These are phyloP conservation scores for Saccharomycopsis oosterbeekiorum DNA, from an alignment of 805 yeast genomes.

Conservation along the genomic window DNA sequence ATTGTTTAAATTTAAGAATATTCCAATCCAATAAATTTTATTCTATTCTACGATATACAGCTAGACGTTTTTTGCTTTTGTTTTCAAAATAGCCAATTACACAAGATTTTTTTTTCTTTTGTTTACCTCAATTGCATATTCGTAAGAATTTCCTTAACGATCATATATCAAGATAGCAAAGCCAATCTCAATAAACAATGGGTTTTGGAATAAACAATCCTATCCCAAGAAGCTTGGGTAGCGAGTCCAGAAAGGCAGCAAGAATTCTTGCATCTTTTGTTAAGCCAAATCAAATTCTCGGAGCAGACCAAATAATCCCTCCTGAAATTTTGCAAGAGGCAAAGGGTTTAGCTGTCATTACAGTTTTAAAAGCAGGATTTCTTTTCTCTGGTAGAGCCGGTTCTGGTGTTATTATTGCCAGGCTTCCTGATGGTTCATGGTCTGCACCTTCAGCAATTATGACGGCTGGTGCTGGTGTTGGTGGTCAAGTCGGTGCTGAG, in stretches of 20 bases:
- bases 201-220: slow-evolving; percentile 75
- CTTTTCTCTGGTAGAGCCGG: slow-evolving; percentile 96
- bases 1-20: no score
- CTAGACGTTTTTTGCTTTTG: no score
- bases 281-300: slow-evolving; percentile 88
- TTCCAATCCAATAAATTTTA: no score
- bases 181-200: slow-evolving; percentile 29
- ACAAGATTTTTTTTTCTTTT: neutral
- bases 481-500: slow-evolving; percentile 96
- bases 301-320: slow-evolving; percentile 84
- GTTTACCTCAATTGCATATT: neutral
- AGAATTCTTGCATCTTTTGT: slow-evolving; percentile 80
- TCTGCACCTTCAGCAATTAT: slow-evolving; percentile 94
- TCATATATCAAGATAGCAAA: neutral
- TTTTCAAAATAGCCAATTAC: no score
- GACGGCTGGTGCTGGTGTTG: slow-evolving; percentile 98
- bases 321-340: slow-evolving; percentile 81
- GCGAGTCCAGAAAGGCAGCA: slow-evolving; percentile 91
- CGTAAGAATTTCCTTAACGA: neutral
- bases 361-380: slow-evolving; percentile 96
- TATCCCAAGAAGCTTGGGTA: slow-evolving; percentile 77
- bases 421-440: slow-evolving; percentile 93
- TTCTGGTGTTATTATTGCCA: slow-evolving; percentile 88
- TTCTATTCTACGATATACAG: no score
- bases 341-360: slow-evolving; percentile 82